Base-by-base conservation (phyloP, 2,329 filamentous ascomycete genomes). In the Colletotrichum plurivorum region DNA sequence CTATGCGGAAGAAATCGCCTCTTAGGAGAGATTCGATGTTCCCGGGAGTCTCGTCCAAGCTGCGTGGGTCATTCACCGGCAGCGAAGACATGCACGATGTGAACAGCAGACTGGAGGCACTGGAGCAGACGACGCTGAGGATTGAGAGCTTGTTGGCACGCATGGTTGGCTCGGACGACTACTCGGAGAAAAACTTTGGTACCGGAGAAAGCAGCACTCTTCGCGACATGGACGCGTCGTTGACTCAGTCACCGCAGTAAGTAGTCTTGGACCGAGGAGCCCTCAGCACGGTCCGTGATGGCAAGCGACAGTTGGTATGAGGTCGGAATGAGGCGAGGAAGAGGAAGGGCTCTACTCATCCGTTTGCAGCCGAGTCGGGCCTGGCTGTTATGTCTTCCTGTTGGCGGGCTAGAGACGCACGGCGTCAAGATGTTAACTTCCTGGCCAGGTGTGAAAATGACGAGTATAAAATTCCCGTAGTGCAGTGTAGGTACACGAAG, bases 11-110 rank as follows among this genome's bases (percentile, higher is more conserved):
- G 48, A 79, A 79, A 57, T 73, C 81, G 20, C 76, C 81, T 15
- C 81, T 81, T 54, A 82, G 87, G 43, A 81, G 88, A 54, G 88
- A 90, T 77, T 89, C 87, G 46, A 87, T 89, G 70, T 89, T 88
- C 67, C 87, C 86, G 0, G 84, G 84, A 0, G 78, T 89, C 15
- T 76, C 81, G 41, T 82, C 84, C 57, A 87, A 88, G 76, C 76
- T 89, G 70, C 82, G 83, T 27, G 79, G 80, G 1, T 84, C 87
- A 7, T 80, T 89, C 66, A 78, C 80, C 36, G 85, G 86, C 31
- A 78, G 81, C 13, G 80, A 83, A 45, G 85, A 85, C 63, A 76
- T 81, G 18, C 82, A 80, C 13, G 80, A 82, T n/a, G 76, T 89
- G 54, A 75, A 79, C 0, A 75, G 76, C 25, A 80, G 86, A 55